Evolutionary conservation across 2,329 filamentous ascomycete genomes (phyloP), one percentile per base, ranked within the genome.

Genomic region (Kalmusia sp.): DNA sequence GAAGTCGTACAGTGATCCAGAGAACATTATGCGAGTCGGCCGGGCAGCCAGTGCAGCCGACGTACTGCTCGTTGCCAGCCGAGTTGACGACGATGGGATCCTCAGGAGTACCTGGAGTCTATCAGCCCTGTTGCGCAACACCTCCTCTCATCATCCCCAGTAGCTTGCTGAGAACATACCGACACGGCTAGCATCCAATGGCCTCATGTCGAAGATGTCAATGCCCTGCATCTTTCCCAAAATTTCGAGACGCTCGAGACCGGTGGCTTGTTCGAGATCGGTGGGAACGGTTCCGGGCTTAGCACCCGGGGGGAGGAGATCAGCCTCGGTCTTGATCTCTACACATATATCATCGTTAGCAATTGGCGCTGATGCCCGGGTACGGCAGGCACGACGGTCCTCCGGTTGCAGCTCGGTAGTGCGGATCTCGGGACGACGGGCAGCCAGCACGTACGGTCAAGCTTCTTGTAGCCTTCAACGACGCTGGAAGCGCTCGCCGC

Each of bases 191-290:
- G 93, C 84, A 77, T 98, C 95, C 69, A 99, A 86, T 61, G 95
- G 95, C 79, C 87, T 89, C 95, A 98, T 96, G 82, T 99, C 93
- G 82, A 99, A 99, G 76, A 98, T 84, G 76, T 99, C 95, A 70
- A 97, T 83, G 65, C 95, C 93, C 84, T 98, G 92, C 90, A 98
- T 96, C 87, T 99, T 99, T 80, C 95, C 95, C 76, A 99, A 84
- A 73, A 99, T 95, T 81, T 99, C 95, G 68, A 99, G 86, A 86
- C 95, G 93, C 84, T 99, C 95, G 56, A 98, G 85, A 90, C 95
- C 95, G 68, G 95, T 98, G 55, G 95, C 82, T 79, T 99, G 95
- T 78, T 98, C 92, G 75, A 96, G 79, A 79, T 99, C 95, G 80
- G 91, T 96, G 64, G 95, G 92, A 65, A 99, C 83, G 76, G 89